Evolutionary conservation across 352 stramenopile genomes (phyloP).

Genomic region (Phytophthora pistaciae): DNA sequence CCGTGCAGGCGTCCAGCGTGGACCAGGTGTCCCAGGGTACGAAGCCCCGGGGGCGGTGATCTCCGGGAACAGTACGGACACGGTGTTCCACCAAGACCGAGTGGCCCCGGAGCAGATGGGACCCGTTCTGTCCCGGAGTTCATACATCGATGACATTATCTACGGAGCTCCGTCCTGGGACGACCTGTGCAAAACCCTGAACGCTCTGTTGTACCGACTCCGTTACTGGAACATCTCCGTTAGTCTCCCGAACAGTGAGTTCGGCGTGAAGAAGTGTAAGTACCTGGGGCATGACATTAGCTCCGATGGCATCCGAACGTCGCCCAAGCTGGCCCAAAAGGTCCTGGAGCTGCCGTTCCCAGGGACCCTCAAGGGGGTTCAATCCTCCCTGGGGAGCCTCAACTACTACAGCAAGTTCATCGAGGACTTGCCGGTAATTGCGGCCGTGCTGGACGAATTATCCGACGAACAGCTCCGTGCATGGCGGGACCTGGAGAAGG

Average conservation of each 20-base stretch:
- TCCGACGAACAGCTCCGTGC: constrained; percentile 17
- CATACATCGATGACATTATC: constrained; percentile 37
- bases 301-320: constrained; percentile 14
- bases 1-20: background rate
- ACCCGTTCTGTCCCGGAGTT: constrained; percentile 17
- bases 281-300: constrained; percentile 22
- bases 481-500: constrained; percentile 25
- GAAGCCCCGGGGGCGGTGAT: background rate
- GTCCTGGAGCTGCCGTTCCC: constrained; percentile 19
- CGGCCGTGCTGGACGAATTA: constrained; percentile 4
- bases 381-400: constrained; percentile 5
- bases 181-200: constrained; percentile 15
- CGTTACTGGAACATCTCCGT: constrained; percentile 35
- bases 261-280: constrained; percentile 14
- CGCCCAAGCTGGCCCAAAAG: constrained; percentile 9
- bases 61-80: constrained; percentile 4
- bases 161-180: constrained; percentile 15
- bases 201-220: constrained; percentile 12
- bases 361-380: constrained; percentile 7
- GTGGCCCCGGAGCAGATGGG: constrained; percentile 15
- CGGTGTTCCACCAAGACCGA: constrained; percentile 15
- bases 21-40: background rate
- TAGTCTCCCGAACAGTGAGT: constrained; percentile 33
- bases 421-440: constrained; percentile 20
- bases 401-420: constrained; percentile 44